Evolutionary conservation across 768 basidiomycete genomes (phyloP).

Genomic region (Mycena haematopus): DNA sequence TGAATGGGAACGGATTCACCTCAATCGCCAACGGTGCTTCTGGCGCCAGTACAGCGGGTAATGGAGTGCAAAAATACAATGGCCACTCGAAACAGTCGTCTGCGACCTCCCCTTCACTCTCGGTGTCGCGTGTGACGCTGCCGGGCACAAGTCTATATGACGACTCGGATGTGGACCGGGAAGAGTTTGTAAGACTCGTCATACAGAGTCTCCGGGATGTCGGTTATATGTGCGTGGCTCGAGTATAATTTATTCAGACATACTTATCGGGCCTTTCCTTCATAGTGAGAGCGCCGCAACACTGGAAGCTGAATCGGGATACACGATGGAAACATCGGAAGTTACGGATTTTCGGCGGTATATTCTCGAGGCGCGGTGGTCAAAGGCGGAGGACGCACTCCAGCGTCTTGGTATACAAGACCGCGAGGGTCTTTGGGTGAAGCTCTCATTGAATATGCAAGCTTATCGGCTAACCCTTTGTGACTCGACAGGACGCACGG

Average conservation of each 20-base stretch:
- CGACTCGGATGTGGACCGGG: conserved; percentile 79
- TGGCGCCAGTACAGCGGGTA: conserved; percentile 42
- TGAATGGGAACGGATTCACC: conserved; percentile 52
- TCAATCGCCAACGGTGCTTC: conserved; percentile 45
- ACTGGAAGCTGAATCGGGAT: conserved; percentile 93
- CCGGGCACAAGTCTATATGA: conserved; percentile 81
- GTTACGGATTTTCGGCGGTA: conserved; percentile 83
- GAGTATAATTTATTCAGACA: conserved; percentile 7
- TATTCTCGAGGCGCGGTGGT: conserved; percentile 83
- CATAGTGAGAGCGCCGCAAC: conserved; percentile 85
- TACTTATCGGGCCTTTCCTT: conserved; percentile 27
- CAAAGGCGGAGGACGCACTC: conserved; percentile 75
- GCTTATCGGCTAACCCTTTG: conserved; percentile 5
- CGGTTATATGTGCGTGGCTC: conserved; percentile 66
- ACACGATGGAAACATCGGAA: conserved; percentile 77
- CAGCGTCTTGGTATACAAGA: conserved; percentile 71
- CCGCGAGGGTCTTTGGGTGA: conserved; percentile 73
- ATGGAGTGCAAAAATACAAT: conserved; percentile 57
- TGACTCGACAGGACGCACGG: conserved; percentile 65
- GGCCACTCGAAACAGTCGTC: conserved; percentile 39
- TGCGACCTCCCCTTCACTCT: conserved; percentile 28
- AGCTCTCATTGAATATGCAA: conserved; percentile 31
- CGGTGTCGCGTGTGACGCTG: conserved; percentile 66
- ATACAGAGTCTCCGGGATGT: conserved; percentile 91
- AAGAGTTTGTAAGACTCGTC: conserved; percentile 90